phyloP scores from a whole-genome alignment of 805 yeast genomes.

The Lipomyces chichibuensis region DNA sequence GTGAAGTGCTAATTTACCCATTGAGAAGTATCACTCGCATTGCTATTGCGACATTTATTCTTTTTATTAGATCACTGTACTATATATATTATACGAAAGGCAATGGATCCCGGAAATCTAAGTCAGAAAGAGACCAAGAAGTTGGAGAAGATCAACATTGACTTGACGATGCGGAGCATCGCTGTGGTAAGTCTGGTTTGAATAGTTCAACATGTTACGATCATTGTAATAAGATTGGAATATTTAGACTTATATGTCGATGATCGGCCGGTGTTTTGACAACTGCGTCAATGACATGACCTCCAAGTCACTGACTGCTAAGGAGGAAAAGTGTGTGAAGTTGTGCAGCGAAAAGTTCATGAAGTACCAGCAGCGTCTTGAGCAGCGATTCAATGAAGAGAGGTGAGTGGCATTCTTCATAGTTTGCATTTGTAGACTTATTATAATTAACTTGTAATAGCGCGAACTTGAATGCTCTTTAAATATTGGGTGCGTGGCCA shows the following conservation, averaged over 20 bases:
- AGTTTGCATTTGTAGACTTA: background rate
- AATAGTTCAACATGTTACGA: background rate
- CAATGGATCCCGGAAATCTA: slow-evolving; percentile 22
- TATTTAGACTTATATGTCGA: slow-evolving; percentile 71
- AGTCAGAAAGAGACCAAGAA: slow-evolving; percentile 30
- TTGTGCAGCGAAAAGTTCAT: slow-evolving; percentile 96
- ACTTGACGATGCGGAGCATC: slow-evolving; percentile 25
- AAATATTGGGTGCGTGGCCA: background rate
- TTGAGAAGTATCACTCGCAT: background rate
- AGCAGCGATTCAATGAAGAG: slow-evolving; percentile 98
- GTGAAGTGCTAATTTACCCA: background rate
- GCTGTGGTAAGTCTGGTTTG: slow-evolving; percentile 19
- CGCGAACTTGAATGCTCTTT: slow-evolving; percentile 3
- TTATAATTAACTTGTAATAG: background rate
- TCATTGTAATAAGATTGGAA: background rate
- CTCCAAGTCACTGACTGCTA: slow-evolving; percentile 78
- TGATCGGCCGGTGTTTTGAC: slow-evolving; percentile 94
- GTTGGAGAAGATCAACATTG: slow-evolving; percentile 32
- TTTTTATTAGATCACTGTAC: background rate
- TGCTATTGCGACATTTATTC: background rate
- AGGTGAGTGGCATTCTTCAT: slow-evolving; percentile 50
- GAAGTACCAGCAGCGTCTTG: slow-evolving; percentile 97
- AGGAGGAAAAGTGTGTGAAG: slow-evolving; percentile 83
- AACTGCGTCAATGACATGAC: slow-evolving; percentile 99
- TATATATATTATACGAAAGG: background rate